Conservation (phyloP, 768 basidiomycete genomes). For the Mycena crocata region DNA sequence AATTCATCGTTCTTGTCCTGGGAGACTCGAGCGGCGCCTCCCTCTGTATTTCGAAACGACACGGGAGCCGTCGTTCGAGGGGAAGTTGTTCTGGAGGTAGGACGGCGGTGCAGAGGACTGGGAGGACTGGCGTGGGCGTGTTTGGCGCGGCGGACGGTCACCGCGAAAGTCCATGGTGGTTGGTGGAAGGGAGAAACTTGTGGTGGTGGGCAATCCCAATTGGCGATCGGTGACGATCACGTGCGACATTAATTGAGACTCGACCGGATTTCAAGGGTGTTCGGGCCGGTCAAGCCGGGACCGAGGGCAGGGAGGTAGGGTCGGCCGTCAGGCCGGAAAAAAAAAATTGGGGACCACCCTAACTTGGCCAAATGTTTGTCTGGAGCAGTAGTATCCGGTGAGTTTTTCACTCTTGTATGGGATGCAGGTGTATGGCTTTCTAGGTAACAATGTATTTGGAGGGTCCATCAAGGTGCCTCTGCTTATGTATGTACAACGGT, state of each 20-base stretch:
- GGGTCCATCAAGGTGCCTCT: no score
- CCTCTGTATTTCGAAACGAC: constrained; percentile 76
- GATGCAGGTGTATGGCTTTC: no score
- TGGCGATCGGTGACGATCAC: constrained; percentile 6
- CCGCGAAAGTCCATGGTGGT: constrained; percentile 45
- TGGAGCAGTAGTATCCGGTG: no score
- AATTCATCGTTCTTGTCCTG: constrained; percentile 55
- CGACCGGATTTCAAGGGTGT: background rate
- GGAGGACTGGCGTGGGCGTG: constrained; percentile 56
- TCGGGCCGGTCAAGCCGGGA: no score
- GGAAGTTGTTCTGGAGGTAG: constrained; percentile 43
- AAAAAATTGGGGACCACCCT: no score
- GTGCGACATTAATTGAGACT: background rate
- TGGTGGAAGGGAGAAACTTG: background rate
- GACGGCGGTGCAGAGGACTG: constrained; percentile 56
- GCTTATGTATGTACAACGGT: no score
- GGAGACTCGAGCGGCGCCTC: constrained; percentile 66
- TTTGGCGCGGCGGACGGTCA: constrained; percentile 66
- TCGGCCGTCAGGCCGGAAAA: no score
- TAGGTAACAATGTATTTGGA: no score
- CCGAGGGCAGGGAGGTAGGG: no score
- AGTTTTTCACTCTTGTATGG: no score
- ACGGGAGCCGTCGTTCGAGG: constrained; percentile 55
- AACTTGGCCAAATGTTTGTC: no score
- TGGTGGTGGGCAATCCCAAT: constrained; percentile 5